These are phyloP conservation scores for Apiotrichum akiyoshidainum DNA, from an alignment of 1,284 basidiomycete genomes.

Conservation along the genomic window DNA sequence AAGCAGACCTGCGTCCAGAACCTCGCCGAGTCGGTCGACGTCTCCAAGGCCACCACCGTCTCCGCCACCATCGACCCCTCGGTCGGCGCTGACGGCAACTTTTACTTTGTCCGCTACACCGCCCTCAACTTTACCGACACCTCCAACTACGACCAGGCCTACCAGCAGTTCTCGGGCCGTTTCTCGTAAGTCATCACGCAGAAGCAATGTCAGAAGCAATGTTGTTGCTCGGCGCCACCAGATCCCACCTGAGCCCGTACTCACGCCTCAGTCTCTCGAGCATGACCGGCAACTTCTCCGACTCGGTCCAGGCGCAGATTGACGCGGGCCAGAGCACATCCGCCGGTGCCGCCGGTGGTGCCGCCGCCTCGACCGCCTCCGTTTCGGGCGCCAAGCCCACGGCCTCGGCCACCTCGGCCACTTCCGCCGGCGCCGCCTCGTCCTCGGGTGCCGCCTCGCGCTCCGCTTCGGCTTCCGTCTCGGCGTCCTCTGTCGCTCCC, in stretches of 20 bases:
- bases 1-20: conserved; percentile 63
- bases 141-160: conserved; percentile 56
- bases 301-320: conserved; percentile 14
- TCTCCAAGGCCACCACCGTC: conserved; percentile 57
- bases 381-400: neutral
- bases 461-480: neutral
- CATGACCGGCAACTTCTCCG: conserved; percentile 49
- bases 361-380: conserved; percentile 11
- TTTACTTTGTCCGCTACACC: conserved; percentile 59
- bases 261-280: conserved; percentile 27
- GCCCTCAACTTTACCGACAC: conserved; percentile 56
- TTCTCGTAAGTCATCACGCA: conserved; percentile 54
- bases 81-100: conserved; percentile 60
- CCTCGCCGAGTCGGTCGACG: conserved; percentile 61
- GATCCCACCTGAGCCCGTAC: too few relatives aligned
- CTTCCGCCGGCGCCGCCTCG: too few relatives aligned
- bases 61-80: conserved; percentile 60
- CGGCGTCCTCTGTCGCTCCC: neutral
- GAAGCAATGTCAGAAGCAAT: too few relatives aligned
- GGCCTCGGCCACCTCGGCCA: too few relatives aligned
- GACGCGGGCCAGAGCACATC: conserved; percentile 35
- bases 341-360: conserved; percentile 13
- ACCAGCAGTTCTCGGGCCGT: conserved; percentile 74
- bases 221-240: too few relatives aligned
- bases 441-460: conserved; percentile 1